Conservation (phyloP, 1,139 yeast species). For the Geotrichum histeridarum region DNA sequence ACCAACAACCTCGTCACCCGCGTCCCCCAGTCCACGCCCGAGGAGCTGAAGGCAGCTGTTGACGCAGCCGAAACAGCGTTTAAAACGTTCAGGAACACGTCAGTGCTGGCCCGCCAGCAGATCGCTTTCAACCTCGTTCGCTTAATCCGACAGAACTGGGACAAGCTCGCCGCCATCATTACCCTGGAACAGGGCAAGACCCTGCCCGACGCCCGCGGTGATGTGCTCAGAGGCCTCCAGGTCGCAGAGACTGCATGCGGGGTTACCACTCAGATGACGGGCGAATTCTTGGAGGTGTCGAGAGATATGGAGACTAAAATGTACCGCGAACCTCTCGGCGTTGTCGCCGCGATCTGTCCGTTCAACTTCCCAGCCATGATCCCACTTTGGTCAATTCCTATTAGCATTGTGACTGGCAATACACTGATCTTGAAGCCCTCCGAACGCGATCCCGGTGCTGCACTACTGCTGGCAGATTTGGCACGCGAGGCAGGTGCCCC, state of each 20-base stretch:
- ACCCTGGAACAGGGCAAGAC: constrained; percentile 80
- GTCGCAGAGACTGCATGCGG: constrained; percentile 64
- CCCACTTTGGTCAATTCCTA: constrained; percentile 76
- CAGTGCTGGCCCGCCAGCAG: constrained; percentile 67
- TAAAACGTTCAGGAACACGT: constrained; percentile 52
- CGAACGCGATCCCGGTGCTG: constrained; percentile 74
- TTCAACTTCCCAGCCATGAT: constrained; percentile 83
- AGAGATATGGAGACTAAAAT: constrained; percentile 75
- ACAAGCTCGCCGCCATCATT: constrained; percentile 63
- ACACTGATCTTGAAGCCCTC: constrained; percentile 75
- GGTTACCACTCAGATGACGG: constrained; percentile 57
- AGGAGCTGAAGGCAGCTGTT: constrained; percentile 63
- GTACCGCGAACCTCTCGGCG: constrained; percentile 61
- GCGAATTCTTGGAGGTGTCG: constrained; percentile 63
- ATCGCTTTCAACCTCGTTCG: constrained; percentile 68
- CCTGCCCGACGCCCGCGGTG: constrained; percentile 71
- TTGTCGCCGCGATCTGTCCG: constrained; percentile 68
- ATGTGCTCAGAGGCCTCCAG: constrained; percentile 73
- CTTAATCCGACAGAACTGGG: constrained; percentile 63
- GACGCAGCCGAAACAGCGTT: constrained; percentile 61
- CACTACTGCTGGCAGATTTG: constrained; percentile 68
- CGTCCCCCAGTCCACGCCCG: constrained; percentile 69
- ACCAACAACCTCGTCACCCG: constrained; percentile 61
- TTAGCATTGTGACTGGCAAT: constrained; percentile 72
- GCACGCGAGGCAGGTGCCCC: constrained; percentile 76